Evolutionary conservation across 2,329 filamentous ascomycete species (phyloP).

Genomic region (Fusarium xyrophilum): DNA sequence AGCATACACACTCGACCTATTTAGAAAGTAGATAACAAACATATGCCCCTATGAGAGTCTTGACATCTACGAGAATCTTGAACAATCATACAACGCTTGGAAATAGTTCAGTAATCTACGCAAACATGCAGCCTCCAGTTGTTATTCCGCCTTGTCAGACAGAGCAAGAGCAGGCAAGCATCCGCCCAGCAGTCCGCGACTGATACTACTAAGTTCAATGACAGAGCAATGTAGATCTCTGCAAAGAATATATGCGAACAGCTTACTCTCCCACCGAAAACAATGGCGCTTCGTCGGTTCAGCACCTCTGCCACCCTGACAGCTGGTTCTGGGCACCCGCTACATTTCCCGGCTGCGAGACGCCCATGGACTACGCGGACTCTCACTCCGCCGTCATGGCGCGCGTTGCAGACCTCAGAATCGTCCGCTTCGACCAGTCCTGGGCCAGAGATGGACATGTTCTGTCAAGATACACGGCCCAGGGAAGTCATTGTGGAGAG

Average conservation of each 20-base stretch:
- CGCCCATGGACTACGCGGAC: conserved; percentile 35
- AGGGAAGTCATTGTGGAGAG: conserved; percentile 34
- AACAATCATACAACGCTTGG: no score
- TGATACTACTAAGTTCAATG: background rate
- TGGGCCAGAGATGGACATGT: conserved; percentile 38
- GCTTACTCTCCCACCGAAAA: conserved; percentile 23
- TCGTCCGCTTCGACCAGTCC: conserved; percentile 34
- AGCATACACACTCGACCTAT: background rate
- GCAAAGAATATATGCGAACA: conserved; percentile 29
- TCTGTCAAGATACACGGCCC: conserved; percentile 36
- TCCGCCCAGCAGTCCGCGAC: background rate
- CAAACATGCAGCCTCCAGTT: background rate
- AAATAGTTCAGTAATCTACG: background rate
- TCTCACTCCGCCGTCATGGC: conserved; percentile 35
- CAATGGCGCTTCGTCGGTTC: conserved; percentile 19
- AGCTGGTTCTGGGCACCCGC: conserved; percentile 32
- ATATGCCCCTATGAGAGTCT: background rate
- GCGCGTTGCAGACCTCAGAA: conserved; percentile 32
- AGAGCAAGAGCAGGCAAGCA: conserved; percentile 9
- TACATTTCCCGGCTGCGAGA: conserved; percentile 28
- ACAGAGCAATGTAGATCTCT: conserved; percentile 16
- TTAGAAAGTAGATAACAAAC: background rate
- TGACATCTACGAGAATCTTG: background rate
- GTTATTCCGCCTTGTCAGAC: conserved; percentile 8
- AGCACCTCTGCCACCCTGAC: conserved; percentile 21